phyloP scores from a whole-genome alignment of 345 rosid species.

The Gossypium rotundifolium region DNA sequence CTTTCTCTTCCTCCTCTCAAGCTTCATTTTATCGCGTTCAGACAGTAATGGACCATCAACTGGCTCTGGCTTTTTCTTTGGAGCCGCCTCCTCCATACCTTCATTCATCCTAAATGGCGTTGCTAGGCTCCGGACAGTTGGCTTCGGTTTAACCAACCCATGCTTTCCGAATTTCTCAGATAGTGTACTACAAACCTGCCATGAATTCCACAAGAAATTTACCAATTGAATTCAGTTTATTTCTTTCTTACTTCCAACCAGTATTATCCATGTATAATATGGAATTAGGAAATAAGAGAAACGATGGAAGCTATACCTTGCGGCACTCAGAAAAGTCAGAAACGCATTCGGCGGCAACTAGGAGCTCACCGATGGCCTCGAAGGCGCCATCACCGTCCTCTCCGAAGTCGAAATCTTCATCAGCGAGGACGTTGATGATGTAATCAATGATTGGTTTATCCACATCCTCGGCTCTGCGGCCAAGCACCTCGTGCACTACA shows the following conservation, averaged over 20 bases:
- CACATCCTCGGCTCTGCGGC: constrained; percentile 61
- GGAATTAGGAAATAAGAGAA: neutral
- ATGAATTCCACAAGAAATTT: constrained; percentile 9
- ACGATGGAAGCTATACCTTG: constrained; percentile 30
- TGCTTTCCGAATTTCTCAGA: constrained; percentile 89
- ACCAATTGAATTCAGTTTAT: neutral
- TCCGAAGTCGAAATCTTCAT: constrained; percentile 95
- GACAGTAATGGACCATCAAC: constrained; percentile 76
- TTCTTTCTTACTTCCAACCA: neutral
- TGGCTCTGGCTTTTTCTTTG: constrained; percentile 87
- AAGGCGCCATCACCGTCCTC: constrained; percentile 86
- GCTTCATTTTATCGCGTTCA: constrained; percentile 72
- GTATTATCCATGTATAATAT: neutral
- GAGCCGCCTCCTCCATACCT: constrained; percentile 93
- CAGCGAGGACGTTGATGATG: constrained; percentile 96
- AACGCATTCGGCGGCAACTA: constrained; percentile 82
- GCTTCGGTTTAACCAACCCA: constrained; percentile 69
- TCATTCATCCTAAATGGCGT: constrained; percentile 91
- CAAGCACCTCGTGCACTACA: constrained; percentile 82
- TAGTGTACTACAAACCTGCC: constrained; percentile 70
- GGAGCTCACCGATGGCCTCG: constrained; percentile 90
- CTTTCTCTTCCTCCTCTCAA: constrained; percentile 90
- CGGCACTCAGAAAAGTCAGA: constrained; percentile 75
- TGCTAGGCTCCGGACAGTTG: constrained; percentile 79
- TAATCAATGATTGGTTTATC: constrained; percentile 84